phyloP scores from a whole-genome alignment of 2,329 filamentous ascomycete species.

The Trichoderma endophyticum region DNA sequence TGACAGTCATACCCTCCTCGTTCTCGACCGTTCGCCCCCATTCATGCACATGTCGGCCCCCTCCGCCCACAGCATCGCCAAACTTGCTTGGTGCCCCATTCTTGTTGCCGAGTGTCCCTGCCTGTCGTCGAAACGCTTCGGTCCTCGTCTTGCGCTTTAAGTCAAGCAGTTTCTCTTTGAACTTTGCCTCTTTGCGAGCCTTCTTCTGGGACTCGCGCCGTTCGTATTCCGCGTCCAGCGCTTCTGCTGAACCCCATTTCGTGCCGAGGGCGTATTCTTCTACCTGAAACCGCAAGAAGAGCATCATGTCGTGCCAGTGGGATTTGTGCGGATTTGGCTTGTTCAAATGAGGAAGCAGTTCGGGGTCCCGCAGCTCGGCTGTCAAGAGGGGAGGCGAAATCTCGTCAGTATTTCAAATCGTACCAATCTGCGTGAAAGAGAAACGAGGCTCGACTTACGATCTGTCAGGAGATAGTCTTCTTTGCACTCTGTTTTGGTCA shows the following conservation, averaged over 20 bases:
- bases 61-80: constrained; percentile 69
- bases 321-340: constrained; percentile 93
- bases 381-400: background rate
- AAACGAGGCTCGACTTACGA: constrained; percentile 49
- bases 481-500: constrained; percentile 95
- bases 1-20: constrained; percentile 71
- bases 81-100: constrained; percentile 55
- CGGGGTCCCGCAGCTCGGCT: constrained; percentile 87
- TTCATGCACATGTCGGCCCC: constrained; percentile 79
- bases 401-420: background rate
- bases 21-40: constrained; percentile 72
- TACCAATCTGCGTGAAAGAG: background rate
- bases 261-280: constrained; percentile 86
- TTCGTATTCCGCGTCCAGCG: constrained; percentile 84
- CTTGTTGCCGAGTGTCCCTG: constrained; percentile 56
- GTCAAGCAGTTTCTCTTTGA: constrained; percentile 82
- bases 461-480: constrained; percentile 96
- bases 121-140: constrained; percentile 77
- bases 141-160: constrained; percentile 91
- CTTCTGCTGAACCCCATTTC: constrained; percentile 89
- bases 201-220: constrained; percentile 76
- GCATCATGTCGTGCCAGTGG: constrained; percentile 98
- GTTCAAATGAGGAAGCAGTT: constrained; percentile 81
- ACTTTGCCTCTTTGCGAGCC: constrained; percentile 82
- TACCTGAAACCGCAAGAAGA: constrained; percentile 89